Evolutionary conservation across 345 rosid genomes (phyloP).

Genomic region (Populus ilicifolia): DNA sequence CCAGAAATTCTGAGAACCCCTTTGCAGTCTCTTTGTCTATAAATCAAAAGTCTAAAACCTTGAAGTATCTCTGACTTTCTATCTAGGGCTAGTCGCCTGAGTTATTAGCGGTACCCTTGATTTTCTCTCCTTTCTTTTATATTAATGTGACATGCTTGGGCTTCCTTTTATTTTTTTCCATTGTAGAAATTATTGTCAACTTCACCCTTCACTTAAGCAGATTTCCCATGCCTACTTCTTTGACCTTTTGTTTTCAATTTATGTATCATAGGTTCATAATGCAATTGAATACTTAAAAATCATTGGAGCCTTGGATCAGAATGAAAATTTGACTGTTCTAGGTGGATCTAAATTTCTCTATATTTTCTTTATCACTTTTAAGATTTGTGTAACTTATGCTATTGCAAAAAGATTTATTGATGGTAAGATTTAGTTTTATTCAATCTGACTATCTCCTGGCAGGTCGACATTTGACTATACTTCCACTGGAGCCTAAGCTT

Average conservation of each 20-base stretch:
- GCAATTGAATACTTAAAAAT: too few species aligned
- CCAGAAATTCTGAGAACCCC: conserved; percentile 97
- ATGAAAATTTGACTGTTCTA: too few species aligned
- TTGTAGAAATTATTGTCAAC: conserved; percentile 20
- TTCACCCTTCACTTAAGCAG: not conserved
- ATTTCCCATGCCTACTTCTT: not conserved
- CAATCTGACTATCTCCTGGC: conserved; percentile 20
- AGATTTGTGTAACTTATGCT: not conserved
- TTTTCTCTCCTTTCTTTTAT: conserved; percentile 2
- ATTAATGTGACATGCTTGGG: not conserved
- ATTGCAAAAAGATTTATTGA: not conserved
- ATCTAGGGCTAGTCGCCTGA: conserved; percentile 85
- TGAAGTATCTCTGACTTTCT: conserved; percentile 83
- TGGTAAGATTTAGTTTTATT: not conserved
- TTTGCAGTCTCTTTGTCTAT: conserved; percentile 83
- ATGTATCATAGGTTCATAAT: conserved; percentile 65
- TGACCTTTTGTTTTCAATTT: conserved; percentile 15
- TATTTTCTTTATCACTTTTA: not conserved
- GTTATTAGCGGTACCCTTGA: conserved; percentile 64
- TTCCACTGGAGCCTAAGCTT: conserved; percentile 96
- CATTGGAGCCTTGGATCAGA: too few species aligned
- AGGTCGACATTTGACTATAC: conserved; percentile 75
- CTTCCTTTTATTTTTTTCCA: conserved; percentile 15
- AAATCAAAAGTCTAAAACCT: conserved; percentile 75
- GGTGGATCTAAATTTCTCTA: conserved; percentile 1